These are phyloP conservation scores for Naganishia friedmannii DNA, from an alignment of 768 basidiomycete genomes.

Conservation along the genomic window DNA sequence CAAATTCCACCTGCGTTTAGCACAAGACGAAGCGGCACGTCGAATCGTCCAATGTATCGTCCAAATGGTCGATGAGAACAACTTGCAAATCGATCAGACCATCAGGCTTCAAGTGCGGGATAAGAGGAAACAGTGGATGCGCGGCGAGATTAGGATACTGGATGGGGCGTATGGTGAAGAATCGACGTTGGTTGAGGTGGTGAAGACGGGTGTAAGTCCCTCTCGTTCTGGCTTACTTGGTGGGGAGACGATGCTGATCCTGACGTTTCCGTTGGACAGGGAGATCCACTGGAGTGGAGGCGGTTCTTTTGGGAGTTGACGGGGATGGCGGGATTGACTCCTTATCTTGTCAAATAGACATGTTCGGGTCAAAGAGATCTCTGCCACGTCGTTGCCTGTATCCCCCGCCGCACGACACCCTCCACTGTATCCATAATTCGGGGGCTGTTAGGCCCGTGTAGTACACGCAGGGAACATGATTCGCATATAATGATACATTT, in stretches of 20 bases:
- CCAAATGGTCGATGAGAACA: slow-evolving; percentile 11
- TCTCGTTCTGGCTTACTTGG: neutral
- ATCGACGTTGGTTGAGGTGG: slow-evolving; percentile 18
- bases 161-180: slow-evolving; percentile 18
- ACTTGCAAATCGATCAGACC: slow-evolving; percentile 2
- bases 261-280: slow-evolving; percentile 2
- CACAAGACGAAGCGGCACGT: slow-evolving; percentile 4
- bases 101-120: slow-evolving; percentile 23
- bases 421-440: neutral
- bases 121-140: slow-evolving; percentile 30
- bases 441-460: neutral
- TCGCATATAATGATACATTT: neutral
- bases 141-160: slow-evolving; percentile 21
- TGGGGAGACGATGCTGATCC: too few species aligned
- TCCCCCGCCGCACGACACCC: neutral
- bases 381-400: neutral
- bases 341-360: slow-evolving; percentile 26
- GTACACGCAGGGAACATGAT: neutral
- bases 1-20: slow-evolving; percentile 20
- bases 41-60: neutral
- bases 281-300: slow-evolving; percentile 33
- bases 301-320: slow-evolving; percentile 32
- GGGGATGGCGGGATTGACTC: slow-evolving; percentile 15
- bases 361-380: neutral
- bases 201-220: slow-evolving; percentile 21